phyloP scores from a whole-genome alignment of 495 filamentous ascomycete species.

The Daldinia bambusicola region DNA sequence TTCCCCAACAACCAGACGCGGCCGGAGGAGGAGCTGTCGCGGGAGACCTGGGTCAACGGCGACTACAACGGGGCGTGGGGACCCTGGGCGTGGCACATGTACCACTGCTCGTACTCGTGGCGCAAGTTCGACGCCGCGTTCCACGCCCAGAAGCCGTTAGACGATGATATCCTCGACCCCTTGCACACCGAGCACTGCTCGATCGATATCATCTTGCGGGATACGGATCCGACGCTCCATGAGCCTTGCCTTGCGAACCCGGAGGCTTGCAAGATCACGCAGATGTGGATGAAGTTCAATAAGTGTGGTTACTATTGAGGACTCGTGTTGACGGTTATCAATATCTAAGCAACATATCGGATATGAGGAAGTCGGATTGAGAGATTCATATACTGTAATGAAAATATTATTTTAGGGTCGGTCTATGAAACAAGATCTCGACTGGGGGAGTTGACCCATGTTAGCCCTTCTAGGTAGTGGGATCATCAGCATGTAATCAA shows the following conservation, averaged over 20 bases:
- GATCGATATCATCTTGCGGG: background rate
- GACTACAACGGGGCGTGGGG: conserved; percentile 12
- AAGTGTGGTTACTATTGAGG: conserved; percentile 19
- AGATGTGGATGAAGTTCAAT: conserved; percentile 26
- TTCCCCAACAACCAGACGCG: conserved; percentile 19
- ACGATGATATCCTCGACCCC: conserved; percentile 25
- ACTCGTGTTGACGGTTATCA: background rate
- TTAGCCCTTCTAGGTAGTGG: too few species aligned
- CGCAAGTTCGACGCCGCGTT: conserved; percentile 18
- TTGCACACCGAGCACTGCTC: background rate
- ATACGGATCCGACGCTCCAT: background rate
- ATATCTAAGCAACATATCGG: background rate
- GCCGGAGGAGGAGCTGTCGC: conserved; percentile 9
- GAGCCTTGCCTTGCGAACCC: conserved; percentile 3
- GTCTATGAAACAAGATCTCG: too few species aligned
- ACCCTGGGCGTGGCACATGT: conserved; percentile 14
- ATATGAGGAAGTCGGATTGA: background rate
- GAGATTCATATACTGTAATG: background rate
- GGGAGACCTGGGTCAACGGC: conserved; percentile 14
- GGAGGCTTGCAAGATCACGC: conserved; percentile 10
- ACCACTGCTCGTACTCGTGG: conserved; percentile 23
- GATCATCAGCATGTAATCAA: too few species aligned
- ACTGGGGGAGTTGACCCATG: too few species aligned
- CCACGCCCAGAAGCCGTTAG: conserved; percentile 15
- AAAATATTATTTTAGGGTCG: background rate